Evolutionary conservation across 108 stramenopile species (phyloP).

Genomic region (Pseudonitzschia pungens): DNA sequence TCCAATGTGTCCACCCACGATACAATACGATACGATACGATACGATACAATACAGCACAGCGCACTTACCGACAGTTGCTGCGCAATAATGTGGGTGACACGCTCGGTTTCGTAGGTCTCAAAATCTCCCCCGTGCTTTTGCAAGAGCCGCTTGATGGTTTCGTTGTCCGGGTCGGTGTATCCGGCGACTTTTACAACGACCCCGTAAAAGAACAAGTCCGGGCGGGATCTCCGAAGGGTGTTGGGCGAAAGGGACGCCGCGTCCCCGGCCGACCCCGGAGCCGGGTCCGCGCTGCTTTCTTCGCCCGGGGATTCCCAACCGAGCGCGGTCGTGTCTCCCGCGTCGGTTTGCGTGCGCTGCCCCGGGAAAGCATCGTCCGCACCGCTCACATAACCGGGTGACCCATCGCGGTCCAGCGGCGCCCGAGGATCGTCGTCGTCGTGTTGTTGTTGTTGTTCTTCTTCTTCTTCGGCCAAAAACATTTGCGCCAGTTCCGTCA

Average conservation of each 20-base stretch:
- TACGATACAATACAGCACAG: not conserved
- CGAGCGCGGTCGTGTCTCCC: not conserved
- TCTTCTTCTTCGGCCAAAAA: not conserved
- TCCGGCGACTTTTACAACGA: constrained; percentile 77
- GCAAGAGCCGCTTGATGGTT: constrained; percentile 69
- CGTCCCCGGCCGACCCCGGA: not conserved
- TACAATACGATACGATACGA: no score
- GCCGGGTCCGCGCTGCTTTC: not conserved
- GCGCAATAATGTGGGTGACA: constrained; percentile 81
- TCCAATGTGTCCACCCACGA: no score
- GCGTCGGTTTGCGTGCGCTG: no score
- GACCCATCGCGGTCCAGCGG: not conserved
- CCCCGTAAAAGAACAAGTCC: constrained; percentile 73
- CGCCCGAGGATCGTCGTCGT: not conserved
- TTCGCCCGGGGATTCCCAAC: not conserved
- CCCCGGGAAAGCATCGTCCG: no score
- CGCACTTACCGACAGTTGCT: constrained; percentile 47
- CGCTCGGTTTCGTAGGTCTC: constrained; percentile 82
- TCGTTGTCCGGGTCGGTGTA: constrained; percentile 72
- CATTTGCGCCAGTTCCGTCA: not conserved
- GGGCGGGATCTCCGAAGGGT: constrained; percentile 32
- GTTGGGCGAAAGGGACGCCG: constrained; percentile 11
- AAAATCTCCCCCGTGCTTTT: constrained; percentile 74
- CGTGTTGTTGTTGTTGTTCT: no score
- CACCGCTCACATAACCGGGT: no score